Conservation (phyloP, 2,329 filamentous ascomycete species). For the Elsinoe ampelina region DNA sequence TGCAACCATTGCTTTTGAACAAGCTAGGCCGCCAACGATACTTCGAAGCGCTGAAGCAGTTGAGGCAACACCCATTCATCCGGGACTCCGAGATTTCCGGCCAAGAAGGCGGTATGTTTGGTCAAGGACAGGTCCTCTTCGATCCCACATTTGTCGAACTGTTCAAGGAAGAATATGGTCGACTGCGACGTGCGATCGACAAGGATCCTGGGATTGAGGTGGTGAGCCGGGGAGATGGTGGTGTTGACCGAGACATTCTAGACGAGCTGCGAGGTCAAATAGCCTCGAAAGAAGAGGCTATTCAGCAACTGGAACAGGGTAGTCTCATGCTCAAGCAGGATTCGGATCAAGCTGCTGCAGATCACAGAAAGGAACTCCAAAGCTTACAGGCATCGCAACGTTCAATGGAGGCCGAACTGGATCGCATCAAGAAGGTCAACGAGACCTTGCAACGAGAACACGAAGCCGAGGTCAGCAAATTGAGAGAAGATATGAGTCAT, state of each 20-base stretch:
- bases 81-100: conserved; percentile 47
- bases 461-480: conserved; percentile 38
- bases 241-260: conserved; percentile 86
- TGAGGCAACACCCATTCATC: conserved; percentile 68
- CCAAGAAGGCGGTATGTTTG: conserved; percentile 38
- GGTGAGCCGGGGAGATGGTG: conserved; percentile 69
- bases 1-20: conserved; percentile 68
- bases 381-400: conserved; percentile 16
- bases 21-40: conserved; percentile 80
- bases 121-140: conserved; percentile 52
- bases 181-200: conserved; percentile 75
- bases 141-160: conserved; percentile 84
- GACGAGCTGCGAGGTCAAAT: conserved; percentile 73
- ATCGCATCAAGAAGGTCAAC: conserved; percentile 55
- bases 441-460: conserved; percentile 63
- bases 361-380: conserved; percentile 47
- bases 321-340: conserved; percentile 46
- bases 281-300: conserved; percentile 57
- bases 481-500: conserved; percentile 14
- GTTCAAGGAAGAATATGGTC: conserved; percentile 90
- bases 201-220: conserved; percentile 83
- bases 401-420: conserved; percentile 32
- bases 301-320: conserved; percentile 50
- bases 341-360: conserved; percentile 62
- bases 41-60: conserved; percentile 65